These are phyloP conservation scores for Backusella psychrophila DNA, from an alignment of 192 early-diverging fungal genomes.

Conservation along the genomic window DNA sequence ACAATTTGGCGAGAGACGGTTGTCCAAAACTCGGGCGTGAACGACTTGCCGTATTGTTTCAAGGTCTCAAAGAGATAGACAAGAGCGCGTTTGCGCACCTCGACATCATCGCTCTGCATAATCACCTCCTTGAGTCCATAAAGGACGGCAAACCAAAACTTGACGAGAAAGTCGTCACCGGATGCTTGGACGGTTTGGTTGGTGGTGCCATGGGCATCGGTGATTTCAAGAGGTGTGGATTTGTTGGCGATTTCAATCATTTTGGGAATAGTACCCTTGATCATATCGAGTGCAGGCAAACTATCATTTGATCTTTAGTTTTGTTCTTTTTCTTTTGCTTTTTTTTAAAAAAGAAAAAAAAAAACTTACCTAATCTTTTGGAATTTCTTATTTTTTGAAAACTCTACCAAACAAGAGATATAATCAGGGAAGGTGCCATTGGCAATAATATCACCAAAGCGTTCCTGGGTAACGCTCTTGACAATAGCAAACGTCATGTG, in stretches of 20 bases:
- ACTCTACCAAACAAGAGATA: conserved; percentile 51
- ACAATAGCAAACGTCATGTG: conserved; percentile 76
- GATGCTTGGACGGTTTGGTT: conserved; percentile 18
- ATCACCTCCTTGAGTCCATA: conserved; percentile 86
- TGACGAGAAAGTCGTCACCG: conserved; percentile 60
- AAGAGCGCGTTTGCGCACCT: conserved; percentile 85
- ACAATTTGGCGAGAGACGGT: conserved; percentile 79
- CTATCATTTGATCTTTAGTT: conserved; percentile 9
- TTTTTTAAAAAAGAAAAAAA: too few relatives aligned
- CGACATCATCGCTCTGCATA: conserved; percentile 89
- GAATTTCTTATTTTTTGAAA: conserved; percentile 71
- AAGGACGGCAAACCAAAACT: conserved; percentile 87
- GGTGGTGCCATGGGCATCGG: conserved; percentile 25
- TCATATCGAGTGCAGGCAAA: conserved; percentile 42
- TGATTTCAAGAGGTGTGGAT: conserved; percentile 22
- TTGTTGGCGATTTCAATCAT: conserved; percentile 35
- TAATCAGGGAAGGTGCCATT: conserved; percentile 57
- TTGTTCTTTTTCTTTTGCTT: neutral
- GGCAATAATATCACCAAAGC: conserved; percentile 67
- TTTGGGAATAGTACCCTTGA: conserved; percentile 32
- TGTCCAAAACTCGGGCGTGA: conserved; percentile 79
- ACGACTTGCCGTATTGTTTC: conserved; percentile 71
- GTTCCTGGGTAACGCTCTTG: conserved; percentile 53
- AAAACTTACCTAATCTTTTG: conserved; percentile 58
- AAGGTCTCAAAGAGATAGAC: conserved; percentile 83